Conservation (phyloP, 441 rosid species). For the Aquilaria agallochum region DNA sequence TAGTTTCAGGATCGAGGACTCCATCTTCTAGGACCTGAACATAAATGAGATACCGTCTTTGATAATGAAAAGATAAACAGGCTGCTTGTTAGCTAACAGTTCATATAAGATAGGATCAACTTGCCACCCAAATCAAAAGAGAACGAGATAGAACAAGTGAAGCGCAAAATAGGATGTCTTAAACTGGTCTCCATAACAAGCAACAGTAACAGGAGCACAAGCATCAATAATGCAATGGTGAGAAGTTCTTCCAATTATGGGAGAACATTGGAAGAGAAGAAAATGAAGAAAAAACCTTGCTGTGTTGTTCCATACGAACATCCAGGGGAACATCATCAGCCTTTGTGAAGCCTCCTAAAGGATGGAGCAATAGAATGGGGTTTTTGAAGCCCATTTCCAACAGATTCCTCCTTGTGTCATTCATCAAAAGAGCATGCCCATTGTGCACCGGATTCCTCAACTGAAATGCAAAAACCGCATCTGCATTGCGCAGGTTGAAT, state of each 20-base stretch:
- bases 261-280: neutral
- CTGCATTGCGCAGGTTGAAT: slow-evolving; percentile 76
- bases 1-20: slow-evolving; percentile 83
- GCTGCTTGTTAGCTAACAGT: neutral
- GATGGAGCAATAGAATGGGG: slow-evolving; percentile 86
- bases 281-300: slow-evolving; percentile 47
- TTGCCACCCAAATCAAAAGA: neutral
- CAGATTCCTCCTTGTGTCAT: slow-evolving; percentile 71
- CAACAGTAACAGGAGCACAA: too few species aligned
- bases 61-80: neutral
- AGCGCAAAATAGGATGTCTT: neutral
- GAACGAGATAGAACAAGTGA: neutral
- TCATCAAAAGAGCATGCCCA: slow-evolving; percentile 93
- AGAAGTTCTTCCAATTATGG: too few species aligned
- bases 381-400: slow-evolving; percentile 89
- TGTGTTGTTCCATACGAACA: slow-evolving; percentile 96
- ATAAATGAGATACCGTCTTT: neutral
- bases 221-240: too few species aligned
- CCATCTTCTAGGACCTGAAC: slow-evolving; percentile 85
- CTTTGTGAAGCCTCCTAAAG: slow-evolving; percentile 91
- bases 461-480: slow-evolving; percentile 95
- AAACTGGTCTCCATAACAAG: neutral
- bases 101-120: neutral
- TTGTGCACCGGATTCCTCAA: slow-evolving; percentile 91
- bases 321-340: slow-evolving; percentile 92